These are phyloP conservation scores for Lecanicillium sp. DNA, from an alignment of 2,329 filamentous ascomycete genomes.

Conservation along the genomic window DNA sequence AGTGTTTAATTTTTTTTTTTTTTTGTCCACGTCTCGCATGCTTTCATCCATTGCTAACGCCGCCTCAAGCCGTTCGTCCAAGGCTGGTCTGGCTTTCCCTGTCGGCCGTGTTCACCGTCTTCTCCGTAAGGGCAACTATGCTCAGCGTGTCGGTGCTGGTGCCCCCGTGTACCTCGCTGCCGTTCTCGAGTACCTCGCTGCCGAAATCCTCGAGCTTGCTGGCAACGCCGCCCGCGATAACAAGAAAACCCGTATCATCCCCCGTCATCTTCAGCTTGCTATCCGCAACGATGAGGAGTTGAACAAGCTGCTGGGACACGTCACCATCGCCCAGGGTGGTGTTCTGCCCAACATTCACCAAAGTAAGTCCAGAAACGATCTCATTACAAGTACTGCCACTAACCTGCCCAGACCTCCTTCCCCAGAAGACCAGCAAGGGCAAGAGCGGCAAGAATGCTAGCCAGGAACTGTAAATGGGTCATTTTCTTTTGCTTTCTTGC, in stretches of 20 bases:
- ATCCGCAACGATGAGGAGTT: slow-evolving; percentile 99
- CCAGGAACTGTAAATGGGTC: slow-evolving; percentile 77
- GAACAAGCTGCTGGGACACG: slow-evolving; percentile 96
- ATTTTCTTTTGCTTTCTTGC: slow-evolving; percentile 46
- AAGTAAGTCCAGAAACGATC: slow-evolving; percentile 77
- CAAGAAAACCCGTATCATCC: slow-evolving; percentile 99
- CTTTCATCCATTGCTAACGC: slow-evolving; percentile 2
- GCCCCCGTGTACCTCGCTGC: slow-evolving; percentile 96
- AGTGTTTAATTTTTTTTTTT: slow-evolving; percentile 43
- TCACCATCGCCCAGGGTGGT: slow-evolving; percentile 96
- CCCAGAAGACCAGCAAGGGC: slow-evolving; percentile 85
- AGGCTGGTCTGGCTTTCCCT: slow-evolving; percentile 97
- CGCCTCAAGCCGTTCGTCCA: slow-evolving; percentile 78
- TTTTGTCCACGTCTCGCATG: no score
- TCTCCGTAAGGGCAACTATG: slow-evolving; percentile 98
- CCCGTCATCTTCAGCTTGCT: slow-evolving; percentile 96
- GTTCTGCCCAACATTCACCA: slow-evolving; percentile 96
- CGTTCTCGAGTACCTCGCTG: slow-evolving; percentile 96
- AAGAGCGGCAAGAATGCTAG: slow-evolving; percentile 89
- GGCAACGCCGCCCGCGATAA: slow-evolving; percentile 98
- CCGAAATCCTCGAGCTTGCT: slow-evolving; percentile 97
- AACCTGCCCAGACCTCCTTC: slow-evolving; percentile 70
- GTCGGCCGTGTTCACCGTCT: slow-evolving; percentile 99
- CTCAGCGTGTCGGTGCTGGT: slow-evolving; percentile 97
- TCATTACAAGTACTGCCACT: slow-evolving; percentile 28